Conservation (phyloP, 495 filamentous ascomycete species). For the Aspergillus olivimuriae region DNA sequence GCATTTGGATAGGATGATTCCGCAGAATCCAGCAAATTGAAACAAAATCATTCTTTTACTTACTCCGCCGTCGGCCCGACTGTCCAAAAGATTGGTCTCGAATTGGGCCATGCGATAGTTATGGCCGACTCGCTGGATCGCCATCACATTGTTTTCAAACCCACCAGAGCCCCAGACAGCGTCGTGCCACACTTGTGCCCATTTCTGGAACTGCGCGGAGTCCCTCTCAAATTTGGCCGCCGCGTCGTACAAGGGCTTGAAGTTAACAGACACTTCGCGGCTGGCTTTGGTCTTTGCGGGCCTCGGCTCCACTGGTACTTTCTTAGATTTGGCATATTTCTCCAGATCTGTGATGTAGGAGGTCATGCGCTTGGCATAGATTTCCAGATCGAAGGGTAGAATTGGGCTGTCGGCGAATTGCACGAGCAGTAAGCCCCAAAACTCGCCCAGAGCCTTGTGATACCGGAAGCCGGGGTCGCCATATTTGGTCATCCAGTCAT, state of each 20-base stretch:
- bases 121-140: slow-evolving; percentile 56
- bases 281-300: slow-evolving; percentile 6
- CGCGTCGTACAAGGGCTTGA: slow-evolving; percentile 55
- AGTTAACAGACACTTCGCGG: slow-evolving; percentile 35
- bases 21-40: slow-evolving; percentile 8
- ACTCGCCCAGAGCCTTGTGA: slow-evolving; percentile 70
- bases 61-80: slow-evolving; percentile 64
- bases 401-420: slow-evolving; percentile 76
- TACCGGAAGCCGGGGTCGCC: slow-evolving; percentile 79
- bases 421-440: slow-evolving; percentile 76
- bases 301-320: slow-evolving; percentile 35
- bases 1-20: too few relatives aligned
- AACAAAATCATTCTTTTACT: slow-evolving; percentile 11
- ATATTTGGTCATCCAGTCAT: slow-evolving; percentile 73
- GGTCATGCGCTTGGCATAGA: slow-evolving; percentile 60
- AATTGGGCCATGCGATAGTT: slow-evolving; percentile 71
- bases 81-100: slow-evolving; percentile 76
- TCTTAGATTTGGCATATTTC: slow-evolving; percentile 53
- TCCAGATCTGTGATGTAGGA: slow-evolving; percentile 62
- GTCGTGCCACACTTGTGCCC: slow-evolving; percentile 67
- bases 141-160: slow-evolving; percentile 61
- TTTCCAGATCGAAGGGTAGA: slow-evolving; percentile 74
- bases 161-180: slow-evolving; percentile 58
- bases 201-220: slow-evolving; percentile 61
- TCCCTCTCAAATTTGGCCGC: slow-evolving; percentile 51